Conservation (phyloP, 208 protist genomes). For the Leishmania tropica region DNA sequence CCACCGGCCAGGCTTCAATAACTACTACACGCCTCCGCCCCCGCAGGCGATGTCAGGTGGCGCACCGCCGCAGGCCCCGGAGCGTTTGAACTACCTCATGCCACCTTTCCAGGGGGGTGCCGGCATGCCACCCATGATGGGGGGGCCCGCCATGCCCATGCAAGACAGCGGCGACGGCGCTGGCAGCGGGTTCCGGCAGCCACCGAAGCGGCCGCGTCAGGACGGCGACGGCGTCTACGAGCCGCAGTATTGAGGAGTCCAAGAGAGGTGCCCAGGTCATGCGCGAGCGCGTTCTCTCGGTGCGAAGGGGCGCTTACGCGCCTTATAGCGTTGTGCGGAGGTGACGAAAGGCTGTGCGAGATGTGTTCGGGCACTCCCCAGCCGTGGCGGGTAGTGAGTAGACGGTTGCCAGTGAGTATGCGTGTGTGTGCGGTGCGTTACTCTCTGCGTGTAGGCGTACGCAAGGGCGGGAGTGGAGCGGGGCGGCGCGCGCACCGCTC, state of each 20-base stretch:
- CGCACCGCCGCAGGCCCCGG: slow-evolving; percentile 6
- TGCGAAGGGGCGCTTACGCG: background rate
- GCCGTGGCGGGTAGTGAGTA: background rate
- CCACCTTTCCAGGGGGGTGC: slow-evolving; percentile 17
- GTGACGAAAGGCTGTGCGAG: background rate
- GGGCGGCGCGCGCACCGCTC: no score
- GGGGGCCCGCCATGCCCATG: slow-evolving; percentile 7
- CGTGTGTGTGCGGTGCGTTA: background rate
- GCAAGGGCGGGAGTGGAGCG: background rate
- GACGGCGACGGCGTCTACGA: slow-evolving; percentile 30
- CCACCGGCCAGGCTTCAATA: background rate
- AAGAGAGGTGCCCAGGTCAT: background rate
- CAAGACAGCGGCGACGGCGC: background rate
- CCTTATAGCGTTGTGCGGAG: background rate
- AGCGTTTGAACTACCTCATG: slow-evolving; percentile 31
- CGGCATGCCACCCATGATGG: slow-evolving; percentile 22
- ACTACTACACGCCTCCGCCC: background rate
- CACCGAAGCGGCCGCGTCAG: slow-evolving; percentile 32
- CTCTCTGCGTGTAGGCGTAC: no score
- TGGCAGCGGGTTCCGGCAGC: slow-evolving; percentile 28
- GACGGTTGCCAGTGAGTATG: background rate
- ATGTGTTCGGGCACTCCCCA: background rate
- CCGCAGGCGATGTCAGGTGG: background rate
- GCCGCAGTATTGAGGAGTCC: slow-evolving; percentile 23
- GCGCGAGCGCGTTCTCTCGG: background rate